Evolutionary conservation across 2,329 filamentous ascomycete genomes (phyloP), one percentile per base, ranked within the genome.

Genomic region (Colletotrichum endophyticum): DNA sequence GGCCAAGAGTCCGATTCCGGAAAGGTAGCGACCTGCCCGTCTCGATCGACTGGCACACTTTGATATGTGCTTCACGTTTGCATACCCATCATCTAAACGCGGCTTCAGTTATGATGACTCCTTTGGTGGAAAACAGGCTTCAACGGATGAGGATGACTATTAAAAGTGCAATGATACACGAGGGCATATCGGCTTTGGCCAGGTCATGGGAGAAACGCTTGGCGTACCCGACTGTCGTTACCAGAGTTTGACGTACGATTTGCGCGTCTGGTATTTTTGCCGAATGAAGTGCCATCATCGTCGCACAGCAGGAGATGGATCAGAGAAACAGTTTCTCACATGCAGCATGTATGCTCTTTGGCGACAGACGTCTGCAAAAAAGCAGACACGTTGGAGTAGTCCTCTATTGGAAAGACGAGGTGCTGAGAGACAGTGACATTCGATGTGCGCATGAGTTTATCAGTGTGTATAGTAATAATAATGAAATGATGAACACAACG

Each of bases 1-100:
- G 82, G 92, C 92, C 77, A 92, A 90, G 85, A 90, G 89, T 80
- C 90, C 91, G 80, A 92, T 92, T 83, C 90, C 91, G 80, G 91
- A 92, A 85, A 89, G 87, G 83, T 91, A 91, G 89, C 87, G 87
- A 82, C 82, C 84, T 77, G 64, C 76, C 69, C 76, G 78, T 76
- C 71, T 79, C 76, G 80, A 79, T 49, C 77, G 69, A 30, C 67
- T 72, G 32, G 74, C 44, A 39, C 74, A 61, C n/a, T 30, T 70
- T 28, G 72, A 73, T 27, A 53, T 73, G 36, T 78, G 76, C 70
- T 53, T 76, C 56, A 63, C 73, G 36, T 53, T 72, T 66, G 66
- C 66, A 25, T 71, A 70, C 57, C 70, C 72, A n/a, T 13, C 72
- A 16, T 16, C 39, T 22, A 75, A 73, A 19, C 75, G 75, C 36